Conservation (phyloP, 495 filamentous ascomycete species). For the Trichoderma erinaceum region DNA sequence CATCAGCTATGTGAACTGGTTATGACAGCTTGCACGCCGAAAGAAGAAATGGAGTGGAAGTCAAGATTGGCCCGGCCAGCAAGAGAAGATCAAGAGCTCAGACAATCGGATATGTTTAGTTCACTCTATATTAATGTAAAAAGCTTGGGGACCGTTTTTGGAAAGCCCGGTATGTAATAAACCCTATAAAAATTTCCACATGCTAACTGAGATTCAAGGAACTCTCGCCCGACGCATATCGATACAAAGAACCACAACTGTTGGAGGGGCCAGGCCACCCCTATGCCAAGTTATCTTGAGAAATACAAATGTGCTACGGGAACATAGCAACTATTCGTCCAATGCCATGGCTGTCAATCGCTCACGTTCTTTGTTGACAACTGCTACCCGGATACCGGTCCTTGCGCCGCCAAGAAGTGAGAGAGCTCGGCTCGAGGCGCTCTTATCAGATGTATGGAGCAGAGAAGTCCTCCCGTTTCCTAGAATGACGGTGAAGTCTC, state of each 20-base stretch:
- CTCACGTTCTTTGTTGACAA: constrained; percentile 64
- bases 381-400: constrained; percentile 53
- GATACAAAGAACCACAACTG: constrained; percentile 67
- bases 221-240: constrained; percentile 71
- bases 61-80: constrained; percentile 41
- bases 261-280: constrained; percentile 54
- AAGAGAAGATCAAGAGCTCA: constrained; percentile 38
- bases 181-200: neutral
- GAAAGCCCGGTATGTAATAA: constrained; percentile 46
- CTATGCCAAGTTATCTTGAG: constrained; percentile 78
- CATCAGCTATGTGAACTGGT: constrained; percentile 78
- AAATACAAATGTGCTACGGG: constrained; percentile 71
- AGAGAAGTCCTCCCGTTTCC: constrained; percentile 76
- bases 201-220: constrained; percentile 33
- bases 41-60: constrained; percentile 76
- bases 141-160: constrained; percentile 66
- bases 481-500: constrained; percentile 63
- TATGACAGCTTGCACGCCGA: constrained; percentile 77
- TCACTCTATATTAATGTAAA: constrained; percentile 63
- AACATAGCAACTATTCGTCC: constrained; percentile 31
- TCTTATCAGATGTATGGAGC: constrained; percentile 77
- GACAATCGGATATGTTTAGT: constrained; percentile 44
- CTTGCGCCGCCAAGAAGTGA: constrained; percentile 66
- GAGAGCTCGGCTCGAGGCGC: constrained; percentile 67
- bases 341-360: constrained; percentile 52